Percentiles rank a stretch among this genome's conserved stretches.
phyloP scores from a whole-genome alignment of 257 asterid species.

The Rauvolfia tetraphylla region DNA sequence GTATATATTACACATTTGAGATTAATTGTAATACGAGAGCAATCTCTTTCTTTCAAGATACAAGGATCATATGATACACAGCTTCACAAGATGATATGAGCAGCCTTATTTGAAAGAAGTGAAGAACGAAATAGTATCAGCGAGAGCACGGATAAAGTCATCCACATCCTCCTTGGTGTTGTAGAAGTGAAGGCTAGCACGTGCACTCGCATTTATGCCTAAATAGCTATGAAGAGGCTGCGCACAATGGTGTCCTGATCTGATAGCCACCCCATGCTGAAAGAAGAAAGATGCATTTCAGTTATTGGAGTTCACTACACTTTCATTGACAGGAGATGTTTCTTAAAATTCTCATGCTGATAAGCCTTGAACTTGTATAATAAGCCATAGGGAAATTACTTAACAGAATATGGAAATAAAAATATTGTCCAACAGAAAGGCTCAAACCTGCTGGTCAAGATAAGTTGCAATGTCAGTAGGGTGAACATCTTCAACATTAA shows the following conservation, averaged over 20 bases:
- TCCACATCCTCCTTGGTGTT: conserved; percentile 92
- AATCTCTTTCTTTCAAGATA: conserved; percentile 1
- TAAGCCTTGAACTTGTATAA: background rate
- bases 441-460: conserved; percentile 78
- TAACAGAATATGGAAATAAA: background rate
- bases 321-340: background rate
- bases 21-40: background rate
- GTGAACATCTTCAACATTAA: conserved; percentile 73
- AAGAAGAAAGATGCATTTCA: background rate
- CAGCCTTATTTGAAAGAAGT: conserved; percentile 45
- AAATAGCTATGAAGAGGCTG: conserved; percentile 82
- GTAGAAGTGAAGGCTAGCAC: conserved; percentile 91
- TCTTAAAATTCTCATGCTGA: background rate
- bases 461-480: conserved; percentile 85
- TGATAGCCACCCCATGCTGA: conserved; percentile 84
- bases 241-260: conserved; percentile 98
- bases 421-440: background rate
- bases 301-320: background rate
- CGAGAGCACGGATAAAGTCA: conserved; percentile 58
- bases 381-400: too few species aligned
- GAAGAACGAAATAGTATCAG: conserved; percentile 63
- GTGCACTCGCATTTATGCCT: conserved; percentile 80
- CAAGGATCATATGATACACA: background rate
- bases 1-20: background rate
- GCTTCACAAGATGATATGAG: background rate